These are phyloP conservation scores for Aspergillus phoenicis DNA, from an alignment of 2,329 filamentous ascomycete genomes.

Conservation along the genomic window DNA sequence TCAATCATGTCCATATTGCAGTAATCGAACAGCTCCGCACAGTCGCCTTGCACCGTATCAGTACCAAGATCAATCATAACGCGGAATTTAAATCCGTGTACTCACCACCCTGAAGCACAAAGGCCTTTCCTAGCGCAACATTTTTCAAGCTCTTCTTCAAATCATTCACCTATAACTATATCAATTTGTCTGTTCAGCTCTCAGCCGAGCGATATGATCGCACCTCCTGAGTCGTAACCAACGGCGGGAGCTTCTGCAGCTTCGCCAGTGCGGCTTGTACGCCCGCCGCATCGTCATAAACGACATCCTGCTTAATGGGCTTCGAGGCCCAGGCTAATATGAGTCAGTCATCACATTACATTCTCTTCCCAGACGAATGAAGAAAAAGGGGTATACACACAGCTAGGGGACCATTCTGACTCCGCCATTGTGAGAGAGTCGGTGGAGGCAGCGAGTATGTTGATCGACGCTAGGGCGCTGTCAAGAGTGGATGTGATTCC, in stretches of 20 bases:
- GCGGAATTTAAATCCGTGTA: background rate
- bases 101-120: conserved; percentile 84
- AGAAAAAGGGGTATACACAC: conserved; percentile 13
- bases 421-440: background rate
- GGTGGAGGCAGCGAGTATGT: background rate
- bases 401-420: conserved; percentile 19
- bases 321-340: conserved; percentile 27
- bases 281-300: conserved; percentile 47
- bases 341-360: background rate
- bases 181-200: background rate
- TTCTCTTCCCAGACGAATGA: background rate
- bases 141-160: conserved; percentile 78
- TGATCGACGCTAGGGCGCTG: conserved; percentile 7
- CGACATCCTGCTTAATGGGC: conserved; percentile 30
- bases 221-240: conserved; percentile 52
- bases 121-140: conserved; percentile 86
- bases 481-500: background rate
- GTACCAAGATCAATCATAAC: background rate
- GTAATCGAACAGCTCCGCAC: conserved; percentile 96
- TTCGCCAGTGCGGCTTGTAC: conserved; percentile 45
- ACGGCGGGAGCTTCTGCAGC: conserved; percentile 48
- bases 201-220: conserved; percentile 2
- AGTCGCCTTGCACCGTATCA: conserved; percentile 59
- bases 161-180: conserved; percentile 61
- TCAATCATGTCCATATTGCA: conserved; percentile 88